These are phyloP conservation scores for Xylaria curta DNA, from an alignment of 495 filamentous ascomycete genomes.

Conservation along the genomic window DNA sequence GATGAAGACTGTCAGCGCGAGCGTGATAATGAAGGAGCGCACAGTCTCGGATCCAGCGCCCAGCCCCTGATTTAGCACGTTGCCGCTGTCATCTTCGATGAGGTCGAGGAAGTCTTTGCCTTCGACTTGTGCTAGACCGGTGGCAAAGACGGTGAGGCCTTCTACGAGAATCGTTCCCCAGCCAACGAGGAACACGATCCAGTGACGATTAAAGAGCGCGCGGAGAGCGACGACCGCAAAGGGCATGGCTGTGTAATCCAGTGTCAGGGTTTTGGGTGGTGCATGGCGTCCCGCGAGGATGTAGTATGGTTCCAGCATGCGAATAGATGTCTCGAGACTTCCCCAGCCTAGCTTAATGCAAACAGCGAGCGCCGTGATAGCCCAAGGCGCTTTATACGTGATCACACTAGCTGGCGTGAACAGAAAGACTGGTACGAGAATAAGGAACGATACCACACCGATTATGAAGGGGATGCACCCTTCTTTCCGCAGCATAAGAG, in stretches of 20 bases:
- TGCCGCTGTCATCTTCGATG: conserved; percentile 24
- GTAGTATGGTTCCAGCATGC: conserved; percentile 79
- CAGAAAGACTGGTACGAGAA: conserved; percentile 62
- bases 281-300: conserved; percentile 69
- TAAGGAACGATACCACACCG: conserved; percentile 55
- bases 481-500: conserved; percentile 67
- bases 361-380: conserved; percentile 67
- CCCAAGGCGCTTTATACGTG: conserved; percentile 67
- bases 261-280: conserved; percentile 64
- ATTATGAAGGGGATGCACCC: conserved; percentile 65
- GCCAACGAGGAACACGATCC: conserved; percentile 66
- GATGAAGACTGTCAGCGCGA: conserved; percentile 63
- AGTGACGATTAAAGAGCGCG: conserved; percentile 67
- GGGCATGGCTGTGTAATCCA: conserved; percentile 75
- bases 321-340: conserved; percentile 71
- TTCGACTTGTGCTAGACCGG: conserved; percentile 64
- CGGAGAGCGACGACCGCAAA: conserved; percentile 68
- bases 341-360: conserved; percentile 70
- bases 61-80: conserved; percentile 38
- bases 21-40: conserved; percentile 63
- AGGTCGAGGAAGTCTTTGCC: conserved; percentile 59
- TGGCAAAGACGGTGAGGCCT: conserved; percentile 70
- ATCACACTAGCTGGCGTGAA: conserved; percentile 61
- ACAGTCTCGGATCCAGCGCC: conserved; percentile 67
- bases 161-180: conserved; percentile 69